Base-by-base conservation (phyloP, 768 basidiomycete genomes). In the Rhodotorula babjevae region DNA sequence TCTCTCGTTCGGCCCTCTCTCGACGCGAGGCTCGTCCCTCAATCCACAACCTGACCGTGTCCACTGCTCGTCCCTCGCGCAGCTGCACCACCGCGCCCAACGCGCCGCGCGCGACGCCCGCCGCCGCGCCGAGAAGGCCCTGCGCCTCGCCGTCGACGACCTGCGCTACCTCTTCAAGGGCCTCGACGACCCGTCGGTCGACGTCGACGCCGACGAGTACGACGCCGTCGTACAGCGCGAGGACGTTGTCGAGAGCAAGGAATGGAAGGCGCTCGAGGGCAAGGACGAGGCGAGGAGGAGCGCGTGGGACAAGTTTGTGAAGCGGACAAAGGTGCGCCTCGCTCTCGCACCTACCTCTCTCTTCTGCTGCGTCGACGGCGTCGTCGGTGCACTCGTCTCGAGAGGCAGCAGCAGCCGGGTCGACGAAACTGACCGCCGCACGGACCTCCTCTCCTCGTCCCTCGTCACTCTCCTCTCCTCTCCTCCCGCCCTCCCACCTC, bases 161-260 rank as follows among this genome's bases (percentile, higher is more conserved):
- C 84, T 99, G 50, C 89, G 96, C 12, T 96, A 98, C 82, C 96
- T 94, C 0, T 84, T 97, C 75, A 93, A 91, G 82, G 95, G 95
- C 80, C 83, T 95, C 14, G 80, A 90, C 0, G 80, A 90, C 0
- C 91, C 93, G 61, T 86, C 91, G 2, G 81, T 97, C 52, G 92
- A 95, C 74, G 80, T 93, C 61, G 86, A 82, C 42, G 79, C 88
- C 67, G 60, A 23, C 18, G 11, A 44, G 29, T 61, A 8, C n/a
- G 42, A 61, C 27, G 42, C 94, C 89, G 86, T 86, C 68, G 79
- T 92, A 10, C 87, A 15, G 53, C 53, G 53, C 53, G 33, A 92
- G 2, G 81, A 88, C 25, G 91, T 97, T 65, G 85, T 92, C 80
- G 84, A 92, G 62, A 84, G 97, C 53, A 85, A 88, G 0, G 94